Evolutionary conservation across 805 yeast species (phyloP).

Genomic region (Candida multigemmis): DNA sequence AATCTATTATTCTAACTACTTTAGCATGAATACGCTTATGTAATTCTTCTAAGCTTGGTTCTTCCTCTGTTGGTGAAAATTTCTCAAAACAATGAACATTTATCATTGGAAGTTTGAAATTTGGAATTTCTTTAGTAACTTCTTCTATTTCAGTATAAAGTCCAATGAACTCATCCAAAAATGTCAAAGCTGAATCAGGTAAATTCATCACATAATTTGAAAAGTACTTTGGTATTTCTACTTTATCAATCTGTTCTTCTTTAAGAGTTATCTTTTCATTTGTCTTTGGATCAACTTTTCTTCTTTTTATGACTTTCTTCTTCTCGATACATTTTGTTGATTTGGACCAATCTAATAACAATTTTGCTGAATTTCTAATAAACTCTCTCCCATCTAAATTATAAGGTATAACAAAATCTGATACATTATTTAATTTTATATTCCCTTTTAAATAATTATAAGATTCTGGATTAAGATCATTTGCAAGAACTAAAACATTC

Average conservation of each 20-base stretch:
- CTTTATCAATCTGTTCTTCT: conserved; percentile 8
- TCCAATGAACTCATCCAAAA: conserved; percentile 71
- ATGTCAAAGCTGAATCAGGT: conserved; percentile 87
- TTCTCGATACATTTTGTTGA: conserved; percentile 21
- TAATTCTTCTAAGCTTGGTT: conserved; percentile 61
- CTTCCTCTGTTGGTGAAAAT: conserved; percentile 59
- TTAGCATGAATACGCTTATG: conserved; percentile 54
- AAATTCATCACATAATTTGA: conserved; percentile 88
- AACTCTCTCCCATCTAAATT: conserved; percentile 81
- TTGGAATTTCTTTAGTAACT: conserved; percentile 26
- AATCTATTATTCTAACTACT: conserved; percentile 34
- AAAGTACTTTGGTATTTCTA: conserved; percentile 44
- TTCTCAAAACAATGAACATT: conserved; percentile 94
- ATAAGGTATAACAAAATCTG: conserved; percentile 46
- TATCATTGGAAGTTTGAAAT: conserved; percentile 58
- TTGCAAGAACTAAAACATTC: conserved; percentile 73
- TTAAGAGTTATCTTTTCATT: conserved; percentile 5
- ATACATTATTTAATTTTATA: conserved; percentile 54
- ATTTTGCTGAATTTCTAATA: conserved; percentile 49
- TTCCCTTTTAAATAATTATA: conserved; percentile 62
- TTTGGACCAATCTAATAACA: conserved; percentile 39
- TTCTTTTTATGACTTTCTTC: conserved; percentile 23
- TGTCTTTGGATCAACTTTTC: conserved; percentile 27
- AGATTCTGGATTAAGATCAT: conserved; percentile 88
- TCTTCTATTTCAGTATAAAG: conserved; percentile 40